These are phyloP conservation scores for Cutaneotrichosporon cavernicola DNA, from an alignment of 1,284 basidiomycete genomes.

Conservation along the genomic window DNA sequence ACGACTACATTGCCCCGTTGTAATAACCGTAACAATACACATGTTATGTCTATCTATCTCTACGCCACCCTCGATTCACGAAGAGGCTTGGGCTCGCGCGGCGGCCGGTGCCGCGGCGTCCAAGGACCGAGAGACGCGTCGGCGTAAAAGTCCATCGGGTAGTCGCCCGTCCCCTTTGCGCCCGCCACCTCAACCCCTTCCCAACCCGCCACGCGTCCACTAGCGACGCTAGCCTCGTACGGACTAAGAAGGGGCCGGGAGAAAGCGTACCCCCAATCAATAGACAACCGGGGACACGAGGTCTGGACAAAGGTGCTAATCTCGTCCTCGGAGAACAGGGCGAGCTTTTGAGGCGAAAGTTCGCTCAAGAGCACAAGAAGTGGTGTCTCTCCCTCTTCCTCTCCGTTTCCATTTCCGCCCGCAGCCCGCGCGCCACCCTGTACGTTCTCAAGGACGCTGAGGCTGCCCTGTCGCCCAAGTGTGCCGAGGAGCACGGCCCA, in stretches of 20 bases:
- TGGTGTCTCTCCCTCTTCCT: constrained; percentile 56
- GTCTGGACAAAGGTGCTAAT: constrained; percentile 34
- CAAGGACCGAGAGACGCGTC: constrained; percentile 49
- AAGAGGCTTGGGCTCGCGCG: constrained; percentile 11
- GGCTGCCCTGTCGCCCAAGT: constrained; percentile 87
- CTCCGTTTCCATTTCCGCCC: not conserved
- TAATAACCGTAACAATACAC: not conserved
- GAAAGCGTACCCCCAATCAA: constrained; percentile 99
- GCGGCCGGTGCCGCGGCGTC: constrained; percentile 48
- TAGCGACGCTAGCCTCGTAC: constrained; percentile 87
- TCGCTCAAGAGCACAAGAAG: constrained; percentile 85
- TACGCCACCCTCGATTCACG: not conserved
- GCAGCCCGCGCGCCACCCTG: constrained; percentile 60
- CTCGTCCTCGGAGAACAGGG: constrained; percentile 60
- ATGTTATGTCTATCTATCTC: not conserved
- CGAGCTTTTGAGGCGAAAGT: constrained; percentile 88
- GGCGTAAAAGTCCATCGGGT: constrained; percentile 97
- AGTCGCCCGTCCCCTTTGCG: constrained; percentile 55
- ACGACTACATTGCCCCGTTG: constrained; percentile 7
- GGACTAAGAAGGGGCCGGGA: constrained; percentile 83
- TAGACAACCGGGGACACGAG: constrained; percentile 53
- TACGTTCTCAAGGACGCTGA: constrained; percentile 84
- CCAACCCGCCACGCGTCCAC: constrained; percentile 64
- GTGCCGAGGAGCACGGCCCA: constrained; percentile 98
- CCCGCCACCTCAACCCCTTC: constrained; percentile 41